Conservation (phyloP, 352 stramenopile genomes). For the Globisporangium carolinianum region DNA sequence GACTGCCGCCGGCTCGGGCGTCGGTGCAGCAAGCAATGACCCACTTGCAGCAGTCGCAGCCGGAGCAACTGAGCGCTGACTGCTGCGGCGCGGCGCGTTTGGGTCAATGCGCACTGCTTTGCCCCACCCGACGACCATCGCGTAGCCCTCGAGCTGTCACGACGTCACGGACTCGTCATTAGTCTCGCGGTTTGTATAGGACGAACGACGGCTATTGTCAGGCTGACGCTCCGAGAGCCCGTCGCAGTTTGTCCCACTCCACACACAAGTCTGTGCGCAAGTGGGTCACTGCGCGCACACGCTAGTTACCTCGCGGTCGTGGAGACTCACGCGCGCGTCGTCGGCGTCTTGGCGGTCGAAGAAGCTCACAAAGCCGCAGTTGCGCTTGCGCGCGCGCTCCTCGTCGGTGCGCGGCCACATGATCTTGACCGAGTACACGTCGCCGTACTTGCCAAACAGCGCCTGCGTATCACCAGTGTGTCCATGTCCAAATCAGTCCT, state of each 20-base stretch:
- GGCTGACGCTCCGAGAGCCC: too few species aligned
- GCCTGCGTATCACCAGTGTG: conserved; percentile 15
- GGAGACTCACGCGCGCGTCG: conserved; percentile 55
- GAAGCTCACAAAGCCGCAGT: conserved; percentile 96
- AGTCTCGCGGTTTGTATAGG: background rate
- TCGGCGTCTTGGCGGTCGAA: conserved; percentile 77
- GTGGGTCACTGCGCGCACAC: background rate
- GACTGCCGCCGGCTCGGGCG: background rate
- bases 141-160: conserved; percentile 57
- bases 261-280: background rate
- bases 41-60: conserved; percentile 9
- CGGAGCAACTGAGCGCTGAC: conserved; percentile 1
- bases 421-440: conserved; percentile 95
- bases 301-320: conserved; percentile 60
- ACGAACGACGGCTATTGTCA: too few species aligned
- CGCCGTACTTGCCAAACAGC: conserved; percentile 87
- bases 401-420: conserved; percentile 97
- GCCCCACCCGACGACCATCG: conserved; percentile 74
- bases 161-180: conserved; percentile 5
- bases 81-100: conserved; percentile 7
- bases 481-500: too few species aligned
- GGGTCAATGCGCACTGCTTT: conserved; percentile 76
- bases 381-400: conserved; percentile 84
- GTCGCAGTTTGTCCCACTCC: background rate
- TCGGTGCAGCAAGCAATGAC: conserved; percentile 5